A percentile compares a stretch with the other conserved stretches of the same genome.
These are phyloP conservation scores for Pouteria campechiana DNA, from an alignment of 179 eudicot genomes.

Conservation along the genomic window DNA sequence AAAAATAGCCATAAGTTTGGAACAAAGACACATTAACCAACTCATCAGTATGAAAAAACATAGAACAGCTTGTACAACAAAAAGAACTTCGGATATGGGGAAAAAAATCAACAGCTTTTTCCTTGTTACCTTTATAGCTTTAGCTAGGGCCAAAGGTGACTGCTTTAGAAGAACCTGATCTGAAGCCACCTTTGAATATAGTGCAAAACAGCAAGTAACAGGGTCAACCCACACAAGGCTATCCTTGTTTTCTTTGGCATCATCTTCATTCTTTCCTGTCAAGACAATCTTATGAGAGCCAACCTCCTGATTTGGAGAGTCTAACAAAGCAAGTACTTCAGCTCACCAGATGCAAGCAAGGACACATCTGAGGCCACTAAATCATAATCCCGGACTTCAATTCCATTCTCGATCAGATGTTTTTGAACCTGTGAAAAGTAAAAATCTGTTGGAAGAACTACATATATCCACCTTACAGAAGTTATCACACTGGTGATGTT, in stretches of 20 bases:
- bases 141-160: slow-evolving; percentile 89
- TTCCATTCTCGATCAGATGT: slow-evolving; percentile 59
- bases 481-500: neutral
- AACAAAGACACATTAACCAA: too few relatives aligned
- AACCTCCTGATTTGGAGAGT: slow-evolving; percentile 7
- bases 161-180: slow-evolving; percentile 67
- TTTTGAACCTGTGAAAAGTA: slow-evolving; percentile 32
- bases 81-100: too few relatives aligned
- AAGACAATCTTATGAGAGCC: neutral
- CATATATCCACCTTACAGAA: neutral
- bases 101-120: too few relatives aligned
- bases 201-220: slow-evolving; percentile 77
- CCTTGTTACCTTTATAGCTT: slow-evolving; percentile 72
- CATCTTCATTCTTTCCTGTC: slow-evolving; percentile 16
- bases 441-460: slow-evolving; percentile 1
- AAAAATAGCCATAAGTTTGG: too few relatives aligned
- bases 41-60: too few relatives aligned
- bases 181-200: slow-evolving; percentile 60
- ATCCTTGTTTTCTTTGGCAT: slow-evolving; percentile 20
- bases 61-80: too few relatives aligned
- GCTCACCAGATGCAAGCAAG: slow-evolving; percentile 63
- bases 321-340: slow-evolving; percentile 22
- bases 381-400: slow-evolving; percentile 68
- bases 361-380: slow-evolving; percentile 57
- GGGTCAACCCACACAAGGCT: slow-evolving; percentile 77